These are phyloP conservation scores for Nakazawaea ishiwadae DNA, from an alignment of 805 yeast species.

Conservation along the genomic window DNA sequence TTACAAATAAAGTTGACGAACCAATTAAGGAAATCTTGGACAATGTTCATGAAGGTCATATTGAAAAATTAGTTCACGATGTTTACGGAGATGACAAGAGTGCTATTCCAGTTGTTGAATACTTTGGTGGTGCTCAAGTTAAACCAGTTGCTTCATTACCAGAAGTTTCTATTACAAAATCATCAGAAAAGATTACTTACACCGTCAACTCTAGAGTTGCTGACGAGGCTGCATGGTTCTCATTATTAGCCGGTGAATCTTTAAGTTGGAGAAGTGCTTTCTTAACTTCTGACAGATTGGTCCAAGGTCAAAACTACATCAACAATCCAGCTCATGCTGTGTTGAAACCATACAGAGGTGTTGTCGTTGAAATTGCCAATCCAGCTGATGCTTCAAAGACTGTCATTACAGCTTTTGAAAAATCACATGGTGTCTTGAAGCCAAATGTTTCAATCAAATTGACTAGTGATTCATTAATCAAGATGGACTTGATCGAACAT, in stretches of 20 bases:
- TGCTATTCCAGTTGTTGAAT: slow-evolving; percentile 82
- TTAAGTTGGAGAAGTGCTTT: slow-evolving; percentile 92
- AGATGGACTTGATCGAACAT: slow-evolving; percentile 75
- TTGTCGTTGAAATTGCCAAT: slow-evolving; percentile 56
- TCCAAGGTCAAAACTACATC: slow-evolving; percentile 79
- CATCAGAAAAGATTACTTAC: slow-evolving; percentile 29
- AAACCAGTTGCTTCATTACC: slow-evolving; percentile 24
- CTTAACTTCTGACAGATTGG: slow-evolving; percentile 70
- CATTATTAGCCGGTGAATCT: slow-evolving; percentile 71
- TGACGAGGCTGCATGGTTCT: slow-evolving; percentile 59
- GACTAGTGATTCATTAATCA: slow-evolving; percentile 47
- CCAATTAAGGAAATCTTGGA: slow-evolving; percentile 91
- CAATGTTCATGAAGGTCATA: slow-evolving; percentile 85
- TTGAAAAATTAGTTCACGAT: slow-evolving; percentile 60
- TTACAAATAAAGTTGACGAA: slow-evolving; percentile 79
- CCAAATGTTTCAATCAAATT: slow-evolving; percentile 63
- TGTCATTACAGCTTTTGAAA: slow-evolving; percentile 61
- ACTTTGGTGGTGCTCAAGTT: slow-evolving; percentile 62
- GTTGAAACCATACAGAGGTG: slow-evolving; percentile 64
- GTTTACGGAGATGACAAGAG: slow-evolving; percentile 67
- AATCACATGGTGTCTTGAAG: slow-evolving; percentile 62
- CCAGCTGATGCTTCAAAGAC: slow-evolving; percentile 50
- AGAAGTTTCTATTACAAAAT: slow-evolving; percentile 31
- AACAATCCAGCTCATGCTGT: slow-evolving; percentile 77
- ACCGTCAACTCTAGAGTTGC: slow-evolving; percentile 32